Percentiles rank a stretch among this genome's conserved stretches.
These are phyloP conservation scores for Amylocarpus encephaloides DNA, from an alignment of 2,329 filamentous ascomycete genomes.

Conservation along the genomic window DNA sequence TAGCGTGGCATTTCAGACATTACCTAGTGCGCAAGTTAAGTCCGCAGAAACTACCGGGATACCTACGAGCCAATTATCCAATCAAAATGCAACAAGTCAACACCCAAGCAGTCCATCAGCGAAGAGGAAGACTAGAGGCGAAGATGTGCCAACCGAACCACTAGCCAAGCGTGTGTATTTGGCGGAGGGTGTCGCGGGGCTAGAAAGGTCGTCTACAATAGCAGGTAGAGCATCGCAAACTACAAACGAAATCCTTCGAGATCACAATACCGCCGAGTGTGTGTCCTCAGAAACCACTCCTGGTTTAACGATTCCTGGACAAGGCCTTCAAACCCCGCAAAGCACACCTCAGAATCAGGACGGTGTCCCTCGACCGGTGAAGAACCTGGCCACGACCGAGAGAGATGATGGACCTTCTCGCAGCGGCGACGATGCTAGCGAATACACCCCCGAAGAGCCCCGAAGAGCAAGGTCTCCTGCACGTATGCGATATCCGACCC, in stretches of 20 bases:
- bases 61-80: background rate
- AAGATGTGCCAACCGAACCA: constrained; percentile 1
- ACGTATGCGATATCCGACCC: constrained; percentile 6
- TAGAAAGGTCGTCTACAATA: no score
- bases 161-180: background rate
- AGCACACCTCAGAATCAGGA: no score
- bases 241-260: no score
- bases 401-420: background rate
- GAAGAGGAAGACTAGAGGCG: background rate
- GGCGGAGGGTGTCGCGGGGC: background rate
- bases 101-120: no score
- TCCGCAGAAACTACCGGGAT: background rate
- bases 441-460: background rate
- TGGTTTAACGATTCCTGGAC: no score
- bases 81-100: background rate
- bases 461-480: background rate
- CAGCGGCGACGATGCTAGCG: background rate
- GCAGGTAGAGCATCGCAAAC: no score
- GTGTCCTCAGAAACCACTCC: no score
- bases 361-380: no score
- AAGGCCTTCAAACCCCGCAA: no score
- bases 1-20: no score
- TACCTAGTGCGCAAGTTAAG: no score
- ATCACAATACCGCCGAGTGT: no score
- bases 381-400: background rate